Evolutionary conservation across 2,329 filamentous ascomycete genomes (phyloP), one percentile per base, ranked within the genome.

Genomic region (Pestalotiopsis sp.): DNA sequence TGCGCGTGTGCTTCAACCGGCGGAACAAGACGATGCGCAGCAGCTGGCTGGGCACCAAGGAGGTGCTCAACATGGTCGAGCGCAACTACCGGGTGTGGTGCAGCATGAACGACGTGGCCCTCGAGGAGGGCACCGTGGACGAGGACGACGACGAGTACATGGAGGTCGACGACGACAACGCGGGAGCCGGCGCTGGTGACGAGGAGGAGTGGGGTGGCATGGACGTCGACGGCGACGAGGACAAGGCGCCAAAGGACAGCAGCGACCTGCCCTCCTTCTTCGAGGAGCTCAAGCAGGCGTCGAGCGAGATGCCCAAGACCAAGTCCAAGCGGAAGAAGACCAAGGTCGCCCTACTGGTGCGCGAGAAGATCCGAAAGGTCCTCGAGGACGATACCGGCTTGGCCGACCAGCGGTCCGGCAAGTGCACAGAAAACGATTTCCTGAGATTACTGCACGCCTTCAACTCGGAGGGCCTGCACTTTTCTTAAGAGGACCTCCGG

Each of bases 401-500:
- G 66, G 91, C 90, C 3, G 93, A 97, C 69, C 93, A 92, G 82
- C 86, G 95, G 71, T 88, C 94, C 11, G 87, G 93, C 69, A 91
- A 96, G 83, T 97, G 94, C 75, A 94, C 98, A 75, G 94, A 98
- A 81, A 94, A 92, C 65, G 94, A 97, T 75, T 98, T 98, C 77
- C 81, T 99, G 77, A 91, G 90, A 73, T 79, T 98, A 71, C 81
- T 97, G 52, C 86, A 84, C 72, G 91, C 92, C 1, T 97, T 98
- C 80, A 97, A 98, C 78, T 89, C 93, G 72, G 93, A 97, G 78
- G 94, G 94, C 35, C 95, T 98, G 68, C 95, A 98, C 82, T 98
- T 98, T 78, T 92, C 88, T 70, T 94, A 79, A 84, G 58, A 39
- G 14, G 52, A 44, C 64, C 61, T 62, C 7, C 30, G 24, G 13